Base-by-base conservation (phyloP, 139 green algal species). In the Eudorina sp. region DNA sequence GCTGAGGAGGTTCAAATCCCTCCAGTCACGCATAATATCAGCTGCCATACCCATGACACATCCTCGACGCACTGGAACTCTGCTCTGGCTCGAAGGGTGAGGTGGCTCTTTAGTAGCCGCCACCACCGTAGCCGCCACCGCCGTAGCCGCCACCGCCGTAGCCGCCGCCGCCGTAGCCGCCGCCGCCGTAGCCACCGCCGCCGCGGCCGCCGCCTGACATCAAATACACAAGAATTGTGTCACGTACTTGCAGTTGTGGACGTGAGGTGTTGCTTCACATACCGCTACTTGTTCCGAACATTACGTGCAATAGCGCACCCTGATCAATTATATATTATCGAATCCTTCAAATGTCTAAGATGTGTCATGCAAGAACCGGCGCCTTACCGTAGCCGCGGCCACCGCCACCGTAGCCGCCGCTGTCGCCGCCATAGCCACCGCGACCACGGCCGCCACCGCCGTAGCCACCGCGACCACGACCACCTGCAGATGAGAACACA, bases 91-190 rank as follows among this genome's bases (percentile, higher is more conserved):
- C 70, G 16, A 58, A 13, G 51, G 13, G 9, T 75, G 34, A 48
- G 16, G 6, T 25, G 23, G 27, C 38, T 34, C 14, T 38, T 46
- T 75, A 75, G 78, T 58, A 55, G 58, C 78, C 58, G 78, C 78
- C 38, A 29, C 58, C 46, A 60, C 60, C 4, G 40, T 60, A 58
- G 14, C 70, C 70, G 70, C 41, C 41, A 27, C n/a, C 11, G 34
- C 88, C 80, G 48, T 83, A 51, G 76, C 86, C 75, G 27, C 80
- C 75, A 31, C 48, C n/a, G 31, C 88, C 81, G 62, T 85, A 64
- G 80, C 88, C 80, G 9, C 80, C 80, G 58, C 43, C 27, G 23
- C 80, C 60, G 14, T 46, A 45, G 79, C 55, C 38, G 40, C 80
- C 79, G 34, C 53, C 55, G 38, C 78, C 36, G 40, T 60, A 64